Conservation (phyloP, 1,284 basidiomycete genomes). For the Caloboletus firmus region DNA sequence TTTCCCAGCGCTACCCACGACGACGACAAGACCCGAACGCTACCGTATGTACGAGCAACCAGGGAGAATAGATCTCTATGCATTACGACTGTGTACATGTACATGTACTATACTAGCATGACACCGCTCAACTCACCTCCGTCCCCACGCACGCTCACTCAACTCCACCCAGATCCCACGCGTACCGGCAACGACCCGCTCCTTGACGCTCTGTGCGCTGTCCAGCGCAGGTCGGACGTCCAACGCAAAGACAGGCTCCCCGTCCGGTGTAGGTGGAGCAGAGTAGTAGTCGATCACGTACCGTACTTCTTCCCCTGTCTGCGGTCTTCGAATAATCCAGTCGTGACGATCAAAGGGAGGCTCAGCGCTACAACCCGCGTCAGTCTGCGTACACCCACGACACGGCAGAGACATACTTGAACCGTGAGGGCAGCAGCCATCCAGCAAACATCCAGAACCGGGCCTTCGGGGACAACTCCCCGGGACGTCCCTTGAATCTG, state of each 20-base stretch:
- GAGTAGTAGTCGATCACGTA: slow-evolving; percentile 98
- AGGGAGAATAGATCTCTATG: neutral
- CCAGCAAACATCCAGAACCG: slow-evolving; percentile 83
- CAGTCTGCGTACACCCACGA: slow-evolving; percentile 4
- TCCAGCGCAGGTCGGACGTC: slow-evolving; percentile 92
- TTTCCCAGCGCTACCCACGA: slow-evolving; percentile 9
- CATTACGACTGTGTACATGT: slow-evolving; percentile 6
- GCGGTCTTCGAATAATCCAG: slow-evolving; percentile 86
- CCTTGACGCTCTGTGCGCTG: slow-evolving; percentile 68
- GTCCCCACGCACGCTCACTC: slow-evolving; percentile 32
- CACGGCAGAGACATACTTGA: slow-evolving; percentile 65
- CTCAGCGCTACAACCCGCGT: slow-evolving; percentile 58
- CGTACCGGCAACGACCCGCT: slow-evolving; percentile 69
- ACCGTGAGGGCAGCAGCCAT: slow-evolving; percentile 83
- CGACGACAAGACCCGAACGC: slow-evolving; percentile 4
- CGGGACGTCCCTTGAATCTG: slow-evolving; percentile 88
- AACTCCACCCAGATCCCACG: slow-evolving; percentile 65
- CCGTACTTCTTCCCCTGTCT: slow-evolving; percentile 75
- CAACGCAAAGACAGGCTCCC: slow-evolving; percentile 87
- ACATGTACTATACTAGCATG: slow-evolving; percentile 8
- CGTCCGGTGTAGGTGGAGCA: slow-evolving; percentile 80
- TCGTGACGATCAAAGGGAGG: slow-evolving; percentile 99
- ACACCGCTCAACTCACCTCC: slow-evolving; percentile 8
- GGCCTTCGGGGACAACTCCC: slow-evolving; percentile 88
- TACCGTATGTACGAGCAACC: neutral